phyloP scores from a whole-genome alignment of 2,329 filamentous ascomycete species.

The Botrytis cinerea region DNA sequence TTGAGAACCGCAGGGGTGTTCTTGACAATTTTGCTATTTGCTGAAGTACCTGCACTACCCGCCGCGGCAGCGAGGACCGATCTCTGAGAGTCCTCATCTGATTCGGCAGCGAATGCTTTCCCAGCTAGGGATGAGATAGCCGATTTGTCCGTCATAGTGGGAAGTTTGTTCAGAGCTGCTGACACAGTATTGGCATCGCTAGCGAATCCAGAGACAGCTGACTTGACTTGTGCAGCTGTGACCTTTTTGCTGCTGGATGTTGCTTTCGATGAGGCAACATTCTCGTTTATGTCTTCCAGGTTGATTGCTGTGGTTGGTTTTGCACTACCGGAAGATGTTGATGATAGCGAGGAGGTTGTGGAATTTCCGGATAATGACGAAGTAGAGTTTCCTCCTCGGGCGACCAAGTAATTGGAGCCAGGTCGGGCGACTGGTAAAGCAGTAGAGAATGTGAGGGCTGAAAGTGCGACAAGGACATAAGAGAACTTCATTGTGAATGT shows the following conservation, averaged over 20 bases:
- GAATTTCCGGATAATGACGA: conserved; percentile 6
- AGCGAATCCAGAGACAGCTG: conserved; percentile 32
- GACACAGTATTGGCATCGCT: conserved; percentile 37
- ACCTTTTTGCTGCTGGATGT: background rate
- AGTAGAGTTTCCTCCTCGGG: background rate
- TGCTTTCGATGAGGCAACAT: background rate
- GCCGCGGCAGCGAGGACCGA: conserved; percentile 33
- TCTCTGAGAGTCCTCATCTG: conserved; percentile 35
- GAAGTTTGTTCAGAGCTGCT: conserved; percentile 31
- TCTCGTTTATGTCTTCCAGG: background rate
- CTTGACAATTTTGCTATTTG: conserved; percentile 37
- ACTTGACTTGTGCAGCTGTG: conserved; percentile 26
- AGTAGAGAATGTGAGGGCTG: conserved; percentile 11
- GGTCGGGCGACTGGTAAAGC: conserved; percentile 9
- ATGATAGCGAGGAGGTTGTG: background rate
- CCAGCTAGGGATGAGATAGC: conserved; percentile 32
- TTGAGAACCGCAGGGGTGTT: conserved; percentile 34
- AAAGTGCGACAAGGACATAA: conserved; percentile 2
- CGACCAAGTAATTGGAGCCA: background rate
- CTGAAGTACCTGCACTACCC: conserved; percentile 29
- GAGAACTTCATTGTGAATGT: conserved; percentile 16
- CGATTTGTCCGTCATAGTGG: conserved; percentile 24
- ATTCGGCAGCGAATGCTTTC: conserved; percentile 35
- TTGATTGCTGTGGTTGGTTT: background rate
- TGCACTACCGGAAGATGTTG: background rate